Percentiles rank a stretch among this genome's conserved stretches.
phyloP scores from a whole-genome alignment of 2,329 filamentous ascomycete genomes.

The Cercospora nicotianae region DNA sequence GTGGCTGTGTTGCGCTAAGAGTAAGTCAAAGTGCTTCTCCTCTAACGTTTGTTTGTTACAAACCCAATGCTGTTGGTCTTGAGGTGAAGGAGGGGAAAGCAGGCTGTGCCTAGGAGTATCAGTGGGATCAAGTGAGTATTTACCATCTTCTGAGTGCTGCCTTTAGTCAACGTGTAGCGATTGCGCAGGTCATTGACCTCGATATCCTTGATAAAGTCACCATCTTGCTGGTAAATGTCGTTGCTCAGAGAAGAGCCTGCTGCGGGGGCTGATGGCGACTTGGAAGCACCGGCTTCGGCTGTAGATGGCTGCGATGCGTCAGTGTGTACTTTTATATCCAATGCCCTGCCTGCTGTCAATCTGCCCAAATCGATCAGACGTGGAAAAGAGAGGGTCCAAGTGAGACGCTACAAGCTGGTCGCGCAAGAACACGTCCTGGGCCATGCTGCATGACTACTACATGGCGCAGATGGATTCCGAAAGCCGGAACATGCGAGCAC shows the following conservation, averaged over 20 bases:
- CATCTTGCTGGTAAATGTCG: constrained; percentile 91
- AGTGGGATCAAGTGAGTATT: constrained; percentile 69
- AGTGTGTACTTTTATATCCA: constrained; percentile 1
- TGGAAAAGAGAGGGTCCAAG: not conserved
- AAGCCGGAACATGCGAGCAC: not conserved
- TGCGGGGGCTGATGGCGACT: constrained; percentile 51
- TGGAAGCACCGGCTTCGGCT: constrained; percentile 51
- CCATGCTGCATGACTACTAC: not conserved
- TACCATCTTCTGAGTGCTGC: constrained; percentile 99
- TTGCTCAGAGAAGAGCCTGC: constrained; percentile 66
- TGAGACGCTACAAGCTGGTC: not conserved
- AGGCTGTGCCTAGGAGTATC: constrained; percentile 54
- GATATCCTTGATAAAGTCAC: constrained; percentile 98
- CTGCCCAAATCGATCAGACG: constrained; percentile 4
- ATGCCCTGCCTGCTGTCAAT: constrained; percentile 24
- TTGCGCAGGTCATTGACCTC: constrained; percentile 98
- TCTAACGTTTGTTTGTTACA: constrained; percentile 36
- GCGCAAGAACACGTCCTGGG: not conserved
- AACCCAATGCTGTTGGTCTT: constrained; percentile 32
- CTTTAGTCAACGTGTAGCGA: constrained; percentile 94
- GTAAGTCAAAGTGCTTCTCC: constrained; percentile 49
- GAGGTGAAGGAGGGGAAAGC: constrained; percentile 9
- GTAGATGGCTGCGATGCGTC: constrained; percentile 22
- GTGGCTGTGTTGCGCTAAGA: constrained; percentile 42
- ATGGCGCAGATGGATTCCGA: not conserved